phyloP scores from a whole-genome alignment of 306 rosid species.

The Cucumis sativus region DNA sequence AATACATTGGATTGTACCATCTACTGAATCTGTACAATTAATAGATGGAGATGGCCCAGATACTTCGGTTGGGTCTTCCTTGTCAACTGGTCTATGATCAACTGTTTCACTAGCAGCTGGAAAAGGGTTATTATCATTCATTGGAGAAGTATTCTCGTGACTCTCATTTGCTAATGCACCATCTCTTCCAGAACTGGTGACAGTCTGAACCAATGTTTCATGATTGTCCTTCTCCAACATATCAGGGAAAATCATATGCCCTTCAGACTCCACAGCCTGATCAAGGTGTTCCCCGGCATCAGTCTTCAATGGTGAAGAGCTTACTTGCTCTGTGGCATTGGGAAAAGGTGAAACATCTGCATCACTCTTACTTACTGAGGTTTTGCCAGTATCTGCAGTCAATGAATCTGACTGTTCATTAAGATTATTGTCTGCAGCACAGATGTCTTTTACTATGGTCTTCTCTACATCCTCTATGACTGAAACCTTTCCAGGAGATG shows the following conservation, averaged over 20 bases:
- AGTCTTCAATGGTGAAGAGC: constrained; percentile 21
- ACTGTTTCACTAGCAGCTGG: constrained; percentile 18
- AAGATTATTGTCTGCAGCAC: constrained; percentile 21
- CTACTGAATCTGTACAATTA: constrained; percentile 40
- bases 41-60: constrained; percentile 27
- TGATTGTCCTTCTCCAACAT: constrained; percentile 21
- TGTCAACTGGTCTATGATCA: constrained; percentile 29
- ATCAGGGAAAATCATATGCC: constrained; percentile 19
- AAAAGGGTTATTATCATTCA: constrained; percentile 16
- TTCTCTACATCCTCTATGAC: constrained; percentile 34
- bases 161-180: constrained; percentile 21
- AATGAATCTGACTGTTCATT: constrained; percentile 26
- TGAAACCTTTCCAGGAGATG: constrained; percentile 12
- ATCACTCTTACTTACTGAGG: constrained; percentile 20
- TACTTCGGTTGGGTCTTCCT: constrained; percentile 22
- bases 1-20: constrained; percentile 23
- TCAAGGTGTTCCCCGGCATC: constrained; percentile 19
- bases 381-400: constrained; percentile 23
- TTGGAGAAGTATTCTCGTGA: constrained; percentile 18
- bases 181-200: constrained; percentile 25
- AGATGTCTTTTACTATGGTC: constrained; percentile 22
- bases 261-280: constrained; percentile 24
- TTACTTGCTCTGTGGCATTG: constrained; percentile 21
- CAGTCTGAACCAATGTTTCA: constrained; percentile 21
- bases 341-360: constrained; percentile 22